Evolutionary conservation across 176 grass and related monocot species (phyloP).

Genomic region (Musa schizocarpa): DNA sequence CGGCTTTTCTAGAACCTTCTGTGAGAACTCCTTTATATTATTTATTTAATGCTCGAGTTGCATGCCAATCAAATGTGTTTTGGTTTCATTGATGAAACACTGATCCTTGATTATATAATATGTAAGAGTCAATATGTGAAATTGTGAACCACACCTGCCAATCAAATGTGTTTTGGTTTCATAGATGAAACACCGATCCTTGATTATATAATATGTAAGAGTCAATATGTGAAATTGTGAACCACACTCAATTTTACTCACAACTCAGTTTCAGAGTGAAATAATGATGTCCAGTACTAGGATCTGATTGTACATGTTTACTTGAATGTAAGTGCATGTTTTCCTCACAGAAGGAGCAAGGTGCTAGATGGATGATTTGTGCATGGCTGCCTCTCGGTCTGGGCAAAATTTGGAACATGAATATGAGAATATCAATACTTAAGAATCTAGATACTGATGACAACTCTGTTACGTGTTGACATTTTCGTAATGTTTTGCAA

Average conservation of each 20-base stretch:
- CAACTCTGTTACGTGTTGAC: no score
- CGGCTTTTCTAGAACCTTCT: constrained; percentile 93
- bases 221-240: background rate
- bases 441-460: no score
- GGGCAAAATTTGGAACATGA: no score
- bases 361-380: no score
- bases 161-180: background rate
- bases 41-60: background rate
- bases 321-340: no score
- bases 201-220: background rate
- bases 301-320: no score
- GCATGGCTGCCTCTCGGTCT: no score
- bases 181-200: background rate
- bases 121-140: background rate
- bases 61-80: background rate
- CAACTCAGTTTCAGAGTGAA: no score
- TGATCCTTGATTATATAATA: background rate
- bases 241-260: background rate
- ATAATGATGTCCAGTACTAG: no score
- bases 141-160: background rate
- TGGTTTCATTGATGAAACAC: background rate
- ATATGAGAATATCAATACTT: no score
- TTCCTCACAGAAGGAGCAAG: no score
- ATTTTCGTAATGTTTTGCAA: no score
- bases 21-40: constrained; percentile 33